Percentiles rank a stretch among this genome's conserved stretches.
Conservation (phyloP, 179 eudicot species). For the Sideroxylon spinosum region DNA sequence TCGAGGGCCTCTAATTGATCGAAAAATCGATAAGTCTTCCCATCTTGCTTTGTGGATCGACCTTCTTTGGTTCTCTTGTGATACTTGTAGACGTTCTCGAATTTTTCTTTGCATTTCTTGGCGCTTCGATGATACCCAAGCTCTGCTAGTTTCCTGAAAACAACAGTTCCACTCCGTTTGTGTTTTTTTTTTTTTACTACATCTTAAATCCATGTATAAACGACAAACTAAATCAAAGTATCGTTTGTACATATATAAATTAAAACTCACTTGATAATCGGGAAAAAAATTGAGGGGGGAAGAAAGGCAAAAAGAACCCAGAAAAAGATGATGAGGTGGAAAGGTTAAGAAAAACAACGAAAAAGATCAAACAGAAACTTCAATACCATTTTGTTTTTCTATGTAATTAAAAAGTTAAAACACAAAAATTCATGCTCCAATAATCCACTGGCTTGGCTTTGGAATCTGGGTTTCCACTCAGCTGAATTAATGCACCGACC, state of each 20-base stretch:
- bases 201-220: background rate
- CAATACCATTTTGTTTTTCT: background rate
- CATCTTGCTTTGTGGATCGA: constrained; percentile 49
- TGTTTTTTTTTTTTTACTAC: background rate
- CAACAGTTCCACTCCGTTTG: background rate
- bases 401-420: background rate
- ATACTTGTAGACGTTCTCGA: constrained; percentile 86
- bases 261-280: background rate
- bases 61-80: constrained; percentile 73
- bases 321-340: too few relatives aligned
- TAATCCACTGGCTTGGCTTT: background rate
- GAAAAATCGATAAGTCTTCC: constrained; percentile 70
- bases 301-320: too few relatives aligned
- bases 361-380: too few relatives aligned
- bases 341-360: too few relatives aligned
- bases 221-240: background rate
- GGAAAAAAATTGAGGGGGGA: background rate
- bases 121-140: constrained; percentile 70
- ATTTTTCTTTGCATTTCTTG: constrained; percentile 84
- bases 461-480: background rate
- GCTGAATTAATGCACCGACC: background rate
- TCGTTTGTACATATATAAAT: constrained; percentile 18
- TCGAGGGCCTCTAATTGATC: constrained; percentile 80
- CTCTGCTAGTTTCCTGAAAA: constrained; percentile 66
- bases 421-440: background rate